Conservation (phyloP, 768 basidiomycete species). For the Daedaleopsis nitida region DNA sequence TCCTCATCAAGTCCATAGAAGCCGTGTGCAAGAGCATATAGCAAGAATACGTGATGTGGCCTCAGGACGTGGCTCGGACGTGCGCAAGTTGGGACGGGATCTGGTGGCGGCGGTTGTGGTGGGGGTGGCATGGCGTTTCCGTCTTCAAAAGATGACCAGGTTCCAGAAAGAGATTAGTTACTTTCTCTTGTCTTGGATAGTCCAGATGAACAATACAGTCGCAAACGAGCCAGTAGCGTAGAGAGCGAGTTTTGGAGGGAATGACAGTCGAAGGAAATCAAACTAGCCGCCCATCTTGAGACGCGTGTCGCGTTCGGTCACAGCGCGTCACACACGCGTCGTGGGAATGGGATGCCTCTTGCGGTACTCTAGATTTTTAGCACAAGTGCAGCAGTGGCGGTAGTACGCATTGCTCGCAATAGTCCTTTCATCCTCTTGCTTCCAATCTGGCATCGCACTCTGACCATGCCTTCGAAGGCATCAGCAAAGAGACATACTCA, state of each 20-base stretch:
- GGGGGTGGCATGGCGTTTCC: neutral
- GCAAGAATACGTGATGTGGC: conserved; percentile 75
- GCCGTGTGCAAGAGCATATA: conserved; percentile 61
- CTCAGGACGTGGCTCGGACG: conserved; percentile 68
- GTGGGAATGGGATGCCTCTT: neutral
- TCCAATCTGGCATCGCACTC: neutral
- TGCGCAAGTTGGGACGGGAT: conserved; percentile 44
- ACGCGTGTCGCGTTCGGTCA: conserved; percentile 11
- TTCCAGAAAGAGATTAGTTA: too few species aligned
- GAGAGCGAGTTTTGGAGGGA: neutral
- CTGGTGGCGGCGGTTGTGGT: conserved; percentile 14
- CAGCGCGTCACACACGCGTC: neutral
- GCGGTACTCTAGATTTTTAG: neutral
- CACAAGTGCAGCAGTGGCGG: neutral
- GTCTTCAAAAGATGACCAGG: too few species aligned
- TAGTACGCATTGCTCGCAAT: neutral
- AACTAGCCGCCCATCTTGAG: neutral
- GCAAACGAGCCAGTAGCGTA: too few species aligned
- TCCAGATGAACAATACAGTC: too few species aligned
- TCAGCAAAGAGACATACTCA: conserved; percentile 36
- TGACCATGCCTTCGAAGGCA: conserved; percentile 24
- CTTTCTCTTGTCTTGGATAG: too few species aligned
- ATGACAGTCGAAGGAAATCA: neutral
- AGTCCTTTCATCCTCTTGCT: neutral
- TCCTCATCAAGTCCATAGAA: conserved; percentile 37